phyloP scores from a whole-genome alignment of 257 asterid species.

The Rehmannia glutinosa region DNA sequence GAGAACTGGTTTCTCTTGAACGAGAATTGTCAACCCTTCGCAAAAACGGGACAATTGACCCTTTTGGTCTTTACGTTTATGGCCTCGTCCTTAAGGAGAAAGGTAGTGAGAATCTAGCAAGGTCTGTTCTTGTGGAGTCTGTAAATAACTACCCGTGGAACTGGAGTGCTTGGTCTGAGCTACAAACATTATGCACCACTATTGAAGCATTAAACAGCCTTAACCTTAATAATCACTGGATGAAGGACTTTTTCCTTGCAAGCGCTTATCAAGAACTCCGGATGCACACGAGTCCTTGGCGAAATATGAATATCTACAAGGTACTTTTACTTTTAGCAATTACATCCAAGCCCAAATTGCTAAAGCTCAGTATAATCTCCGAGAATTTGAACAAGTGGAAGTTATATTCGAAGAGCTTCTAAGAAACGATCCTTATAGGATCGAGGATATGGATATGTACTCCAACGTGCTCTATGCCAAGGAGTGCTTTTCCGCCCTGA shows the following conservation, averaged over 20 bases:
- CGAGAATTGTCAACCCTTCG: conserved; percentile 76
- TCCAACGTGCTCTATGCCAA: conserved; percentile 90
- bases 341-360: conserved; percentile 92
- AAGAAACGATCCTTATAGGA: conserved; percentile 80
- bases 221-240: conserved; percentile 78
- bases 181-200: conserved; percentile 68
- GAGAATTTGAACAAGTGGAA: conserved; percentile 92
- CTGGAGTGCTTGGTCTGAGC: conserved; percentile 98
- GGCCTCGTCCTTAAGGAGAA: conserved; percentile 96
- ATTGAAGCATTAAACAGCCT: conserved; percentile 62
- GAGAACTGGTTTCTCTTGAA: conserved; percentile 79
- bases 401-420: conserved; percentile 86
- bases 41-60: conserved; percentile 68
- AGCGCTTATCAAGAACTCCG: conserved; percentile 83
- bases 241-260: conserved; percentile 96
- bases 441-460: conserved; percentile 96
- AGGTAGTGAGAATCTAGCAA: conserved; percentile 79
- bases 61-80: conserved; percentile 76
- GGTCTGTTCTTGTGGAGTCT: conserved; percentile 70
- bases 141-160: conserved; percentile 94
- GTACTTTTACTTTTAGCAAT: conserved; percentile 76
- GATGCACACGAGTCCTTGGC: conserved; percentile 74
- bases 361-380: conserved; percentile 71
- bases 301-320: conserved; percentile 66
- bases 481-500: conserved; percentile 83